phyloP scores from a whole-genome alignment of 75 land plant species.

The Adiantum capillusveneris region DNA sequence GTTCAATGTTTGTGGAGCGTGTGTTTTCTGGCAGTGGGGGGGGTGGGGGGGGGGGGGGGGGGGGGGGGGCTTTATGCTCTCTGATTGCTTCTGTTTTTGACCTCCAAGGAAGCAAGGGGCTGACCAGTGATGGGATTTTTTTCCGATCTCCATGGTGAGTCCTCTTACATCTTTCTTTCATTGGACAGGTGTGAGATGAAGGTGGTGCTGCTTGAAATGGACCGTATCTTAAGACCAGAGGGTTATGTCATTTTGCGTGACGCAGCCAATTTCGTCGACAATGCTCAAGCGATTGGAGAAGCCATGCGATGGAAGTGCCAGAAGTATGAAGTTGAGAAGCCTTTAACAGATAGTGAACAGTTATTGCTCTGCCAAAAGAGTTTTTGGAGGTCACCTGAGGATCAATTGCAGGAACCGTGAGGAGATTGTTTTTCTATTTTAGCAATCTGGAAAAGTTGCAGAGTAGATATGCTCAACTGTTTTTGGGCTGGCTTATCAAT shows the following conservation, averaged over 20 bases:
- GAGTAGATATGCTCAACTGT: too few relatives aligned
- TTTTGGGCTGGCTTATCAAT: too few relatives aligned
- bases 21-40: neutral
- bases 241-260: slow-evolving; percentile 68
- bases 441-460: too few relatives aligned
- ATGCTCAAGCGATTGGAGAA: slow-evolving; percentile 33
- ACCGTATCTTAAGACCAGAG: slow-evolving; percentile 53
- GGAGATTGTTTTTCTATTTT: too few relatives aligned
- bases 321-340: slow-evolving; percentile 40
- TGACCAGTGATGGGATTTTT: neutral
- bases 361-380: slow-evolving; percentile 69
- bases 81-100: neutral
- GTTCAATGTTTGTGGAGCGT: too few relatives aligned
- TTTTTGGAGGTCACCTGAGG: slow-evolving; percentile 48
- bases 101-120: neutral
- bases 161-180: too few relatives aligned
- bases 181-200: slow-evolving; percentile 54
- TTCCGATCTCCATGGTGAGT: too few relatives aligned
- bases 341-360: slow-evolving; percentile 41
- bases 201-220: slow-evolving; percentile 61
- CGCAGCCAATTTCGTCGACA: slow-evolving; percentile 41
- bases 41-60: neutral
- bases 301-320: slow-evolving; percentile 64
- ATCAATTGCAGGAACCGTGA: neutral
- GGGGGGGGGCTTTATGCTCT: too few relatives aligned